phyloP scores from a whole-genome alignment of 176 grass and related monocot genomes.

The Melocanna baccifera region DNA sequence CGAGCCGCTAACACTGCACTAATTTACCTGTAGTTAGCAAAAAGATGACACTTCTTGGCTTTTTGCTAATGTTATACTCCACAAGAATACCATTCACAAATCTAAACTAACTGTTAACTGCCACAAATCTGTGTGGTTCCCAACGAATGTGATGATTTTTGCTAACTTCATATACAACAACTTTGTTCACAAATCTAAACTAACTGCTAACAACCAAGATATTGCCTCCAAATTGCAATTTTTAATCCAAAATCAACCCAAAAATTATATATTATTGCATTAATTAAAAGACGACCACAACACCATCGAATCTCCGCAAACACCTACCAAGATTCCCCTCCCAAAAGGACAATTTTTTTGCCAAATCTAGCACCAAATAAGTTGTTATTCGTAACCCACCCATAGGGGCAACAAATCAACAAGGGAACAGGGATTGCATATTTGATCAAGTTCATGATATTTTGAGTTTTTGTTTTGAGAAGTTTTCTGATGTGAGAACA shows the following conservation, averaged over 20 bases:
- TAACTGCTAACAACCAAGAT: too few relatives aligned
- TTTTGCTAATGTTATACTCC: background rate
- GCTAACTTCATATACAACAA: background rate
- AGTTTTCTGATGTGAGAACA: too few relatives aligned
- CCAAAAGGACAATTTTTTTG: background rate
- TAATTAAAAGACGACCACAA: background rate
- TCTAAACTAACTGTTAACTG: background rate
- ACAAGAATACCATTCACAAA: background rate
- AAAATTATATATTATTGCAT: background rate
- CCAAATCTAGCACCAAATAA: background rate
- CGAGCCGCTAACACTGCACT: background rate
- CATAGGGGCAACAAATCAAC: too few relatives aligned
- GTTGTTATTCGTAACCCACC: background rate
- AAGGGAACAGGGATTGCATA: too few relatives aligned
- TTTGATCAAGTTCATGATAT: too few relatives aligned
- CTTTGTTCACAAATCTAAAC: too few relatives aligned
- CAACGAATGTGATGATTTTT: background rate
- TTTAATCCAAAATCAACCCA: constrained; percentile 1
- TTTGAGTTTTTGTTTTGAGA: too few relatives aligned
- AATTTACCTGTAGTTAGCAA: background rate
- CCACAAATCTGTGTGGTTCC: background rate
- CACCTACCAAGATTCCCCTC: background rate
- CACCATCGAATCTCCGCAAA: constrained; percentile 7
- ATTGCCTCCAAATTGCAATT: constrained; percentile 10
- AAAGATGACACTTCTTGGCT: background rate